These are phyloP conservation scores for Filobasidium uniguttulatum DNA, from an alignment of 1,284 basidiomycete species.

Conservation along the genomic window DNA sequence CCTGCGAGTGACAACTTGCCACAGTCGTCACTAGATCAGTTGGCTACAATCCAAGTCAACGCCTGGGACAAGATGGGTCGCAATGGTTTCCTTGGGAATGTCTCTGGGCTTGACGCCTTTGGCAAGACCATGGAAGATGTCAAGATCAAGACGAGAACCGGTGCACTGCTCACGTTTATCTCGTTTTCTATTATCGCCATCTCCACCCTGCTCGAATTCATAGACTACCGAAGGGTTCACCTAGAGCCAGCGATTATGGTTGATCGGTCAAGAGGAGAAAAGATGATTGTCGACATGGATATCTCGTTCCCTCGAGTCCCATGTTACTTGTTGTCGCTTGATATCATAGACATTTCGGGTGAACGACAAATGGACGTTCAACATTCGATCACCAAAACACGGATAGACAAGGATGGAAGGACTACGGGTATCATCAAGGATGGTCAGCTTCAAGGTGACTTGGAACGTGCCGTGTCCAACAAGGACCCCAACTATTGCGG, in stretches of 20 bases:
- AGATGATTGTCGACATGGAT: constrained; percentile 80
- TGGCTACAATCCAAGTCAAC: too few species aligned
- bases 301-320: constrained; percentile 93
- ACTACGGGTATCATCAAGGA: constrained; percentile 41
- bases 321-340: constrained; percentile 86
- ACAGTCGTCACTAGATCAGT: too few species aligned
- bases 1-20: too few species aligned
- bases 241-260: constrained; percentile 82
- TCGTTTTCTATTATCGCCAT: constrained; percentile 82
- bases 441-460: constrained; percentile 58
- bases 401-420: constrained; percentile 52
- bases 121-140: constrained; percentile 99
- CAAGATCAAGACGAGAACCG: constrained; percentile 89
- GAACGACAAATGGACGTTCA: constrained; percentile 80
- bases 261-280: constrained; percentile 87
- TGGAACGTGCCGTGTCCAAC: constrained; percentile 60
- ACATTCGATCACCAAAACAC: constrained; percentile 77
- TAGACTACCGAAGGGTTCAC: constrained; percentile 80
- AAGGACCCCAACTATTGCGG: constrained; percentile 65
- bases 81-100: constrained; percentile 33
- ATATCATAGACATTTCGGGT: constrained; percentile 96
- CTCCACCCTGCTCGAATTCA: constrained; percentile 82
- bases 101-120: constrained; percentile 72
- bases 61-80: constrained; percentile 34
- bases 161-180: constrained; percentile 80